Evolutionary conservation across 2,329 filamentous ascomycete genomes (phyloP).

Genomic region (Xylaria sp.): DNA sequence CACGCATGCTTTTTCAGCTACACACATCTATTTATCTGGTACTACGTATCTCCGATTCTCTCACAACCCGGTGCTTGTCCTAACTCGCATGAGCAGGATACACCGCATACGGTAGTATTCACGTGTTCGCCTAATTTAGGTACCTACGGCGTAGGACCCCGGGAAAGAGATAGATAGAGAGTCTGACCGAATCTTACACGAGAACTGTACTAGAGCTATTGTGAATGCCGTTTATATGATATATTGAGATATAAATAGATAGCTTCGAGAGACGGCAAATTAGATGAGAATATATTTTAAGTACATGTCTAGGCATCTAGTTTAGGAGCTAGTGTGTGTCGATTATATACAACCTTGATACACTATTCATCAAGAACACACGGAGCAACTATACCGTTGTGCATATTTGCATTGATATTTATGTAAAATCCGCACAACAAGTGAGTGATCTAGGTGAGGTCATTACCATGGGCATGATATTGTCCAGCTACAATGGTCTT

Average conservation of each 20-base stretch:
- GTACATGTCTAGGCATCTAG: neutral
- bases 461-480: conserved; percentile 2
- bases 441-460: neutral
- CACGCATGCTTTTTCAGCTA: neutral
- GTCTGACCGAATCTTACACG: neutral
- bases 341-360: neutral
- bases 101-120: conserved; percentile 27
- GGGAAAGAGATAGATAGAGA: neutral
- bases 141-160: neutral
- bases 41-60: neutral
- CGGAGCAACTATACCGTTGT: neutral
- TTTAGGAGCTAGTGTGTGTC: neutral
- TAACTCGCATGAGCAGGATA: conserved; percentile 8
- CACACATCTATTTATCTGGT: neutral
- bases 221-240: no score
- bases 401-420: neutral
- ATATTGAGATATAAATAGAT: no score
- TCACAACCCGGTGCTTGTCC: neutral
- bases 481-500: conserved; percentile 23
- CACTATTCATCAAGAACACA: neutral
- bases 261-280: neutral
- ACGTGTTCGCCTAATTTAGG: conserved; percentile 24
- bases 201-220: no score
- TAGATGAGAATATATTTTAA: neutral
- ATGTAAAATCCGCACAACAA: neutral